Base-by-base conservation (phyloP, 345 rosid species). In the Xanthoceras sorbifolium region DNA sequence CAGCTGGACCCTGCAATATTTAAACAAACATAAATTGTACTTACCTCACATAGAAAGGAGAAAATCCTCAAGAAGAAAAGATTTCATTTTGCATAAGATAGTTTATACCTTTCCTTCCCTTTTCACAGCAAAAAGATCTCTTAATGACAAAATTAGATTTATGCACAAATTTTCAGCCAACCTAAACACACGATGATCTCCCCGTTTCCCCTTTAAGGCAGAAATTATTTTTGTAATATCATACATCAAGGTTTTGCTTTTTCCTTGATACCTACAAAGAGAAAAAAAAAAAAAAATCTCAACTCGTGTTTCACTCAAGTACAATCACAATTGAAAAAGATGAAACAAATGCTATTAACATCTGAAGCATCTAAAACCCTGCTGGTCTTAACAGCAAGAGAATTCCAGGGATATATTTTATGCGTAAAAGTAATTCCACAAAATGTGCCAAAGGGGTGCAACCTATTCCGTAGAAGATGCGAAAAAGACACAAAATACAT, bases 81-180 rank as follows among this genome's bases (percentile, higher is more conserved):
- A 25, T 38, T 68, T 26, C 29, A 46, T 31, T 77, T 83, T 57
- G 23, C 29, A 29, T 26, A 76, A 28, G 22, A 61, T 54, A 69
- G 67, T 71, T 60, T 65, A 73, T 69, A 96, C 99, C 95, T 96
- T 93, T 64, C 95, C 99, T 77, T 96, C 99, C 73, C 97, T 92
- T 85, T 91, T 96, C 84, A 93, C 90, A 1, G 89, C 77, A 83
- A 96, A 93, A 82, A 93, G 88, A 82, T 96, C 99, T 85, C 99
- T 89, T 78, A 86, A 83, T 23, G 99, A 96, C 78, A 96, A 86
- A 80, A 96, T 91, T 74, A 93, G 89, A 82, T 93, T 96, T 84
- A 93, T 90, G 86, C 99, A 96, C 76, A 93, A 84, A 84, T 96
- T 96, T 80, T 96, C 99, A 55, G 97, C 94, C 84, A 96, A 81